These are phyloP conservation scores for Pseudogymnoascus sp. DNA, from an alignment of 2,329 filamentous ascomycete genomes.

Conservation along the genomic window DNA sequence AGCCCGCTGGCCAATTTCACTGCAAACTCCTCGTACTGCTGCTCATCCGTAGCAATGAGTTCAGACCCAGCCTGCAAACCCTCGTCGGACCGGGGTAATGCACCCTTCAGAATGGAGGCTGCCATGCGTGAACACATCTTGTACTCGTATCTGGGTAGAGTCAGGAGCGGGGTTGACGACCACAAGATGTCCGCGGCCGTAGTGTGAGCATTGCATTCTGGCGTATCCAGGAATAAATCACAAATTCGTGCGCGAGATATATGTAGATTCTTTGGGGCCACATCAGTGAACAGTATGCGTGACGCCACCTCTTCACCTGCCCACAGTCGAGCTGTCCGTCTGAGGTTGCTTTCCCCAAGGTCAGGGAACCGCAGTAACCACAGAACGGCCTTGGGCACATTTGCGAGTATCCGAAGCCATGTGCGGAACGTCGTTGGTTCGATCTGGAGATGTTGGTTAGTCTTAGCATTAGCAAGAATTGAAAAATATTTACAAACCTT, in stretches of 20 bases:
- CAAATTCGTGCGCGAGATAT: constrained; percentile 87
- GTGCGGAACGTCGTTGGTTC: constrained; percentile 93
- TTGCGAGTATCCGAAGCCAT: constrained; percentile 84
- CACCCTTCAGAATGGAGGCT: constrained; percentile 84
- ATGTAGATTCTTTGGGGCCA: constrained; percentile 88
- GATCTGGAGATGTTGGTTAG: constrained; percentile 50
- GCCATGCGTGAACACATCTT: constrained; percentile 99
- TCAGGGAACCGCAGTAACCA: constrained; percentile 98
- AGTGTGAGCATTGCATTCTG: constrained; percentile 96
- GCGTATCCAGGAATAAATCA: constrained; percentile 92
- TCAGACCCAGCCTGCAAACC: constrained; percentile 62
- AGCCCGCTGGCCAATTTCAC: constrained; percentile 57
- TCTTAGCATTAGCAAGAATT: neutral
- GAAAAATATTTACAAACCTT: constrained; percentile 60
- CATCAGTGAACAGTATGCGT: constrained; percentile 89
- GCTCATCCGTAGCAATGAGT: constrained; percentile 68
- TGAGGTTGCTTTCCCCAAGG: constrained; percentile 77
- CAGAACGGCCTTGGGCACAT: constrained; percentile 77
- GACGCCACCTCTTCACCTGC: constrained; percentile 75
- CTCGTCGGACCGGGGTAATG: constrained; percentile 63
- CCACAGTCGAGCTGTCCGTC: constrained; percentile 73
- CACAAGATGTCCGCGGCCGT: constrained; percentile 94
- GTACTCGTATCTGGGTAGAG: constrained; percentile 82
- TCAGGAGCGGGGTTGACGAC: constrained; percentile 90
- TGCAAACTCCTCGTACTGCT: constrained; percentile 75